Evolutionary conservation across 345 rosid genomes (phyloP), one percentile per base, ranked within the genome.

Genomic region (Eucalyptus paniculata): DNA sequence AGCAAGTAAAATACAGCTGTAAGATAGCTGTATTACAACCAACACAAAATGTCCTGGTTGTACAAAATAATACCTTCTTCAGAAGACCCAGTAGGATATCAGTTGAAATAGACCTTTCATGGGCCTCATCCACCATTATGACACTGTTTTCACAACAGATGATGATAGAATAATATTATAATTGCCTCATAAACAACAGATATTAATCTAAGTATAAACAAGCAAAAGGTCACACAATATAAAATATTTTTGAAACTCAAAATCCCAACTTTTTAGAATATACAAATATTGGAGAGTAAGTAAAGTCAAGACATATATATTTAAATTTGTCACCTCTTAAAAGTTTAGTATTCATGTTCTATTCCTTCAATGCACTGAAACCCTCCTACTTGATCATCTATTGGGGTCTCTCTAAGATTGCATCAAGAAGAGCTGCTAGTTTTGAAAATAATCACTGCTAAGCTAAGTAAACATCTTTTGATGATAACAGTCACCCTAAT

Each of bases 91-190:
- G 94, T 92, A 98, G 92, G 91, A 98, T 96, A 91, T 98, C 99
- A 21, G 99, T 98, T 44, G 99, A 96, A 90, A 97, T 96, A 77
- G 99, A 97, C 91, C 99, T 95, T 93, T 98, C 99, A 85, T 98
- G 99, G 91, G 99, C 99, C 94, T 98, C 99, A 92, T 98, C 99
- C 44, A 98, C 95, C 99, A 98, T 98, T 92, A 98, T 92, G 89
- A 98, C 99, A 94, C 99, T 98, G 93, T 72, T 53, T 12, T 50
- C 67, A 60, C 86, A 49, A 34, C 34, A 45, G 47, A 60, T 49
- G 54, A 85, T 17, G 24, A 32, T 86, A 40, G 45, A 32, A 86
- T 18, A 17, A 86, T 32, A 86, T 50, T 53, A 72, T 16, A 72
- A 34, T 72, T 72, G 82, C 82, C 40, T 72, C 44, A 69, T 34